Conservation (phyloP, 1,139 yeast genomes). For the Debaryomyces sp. region DNA sequence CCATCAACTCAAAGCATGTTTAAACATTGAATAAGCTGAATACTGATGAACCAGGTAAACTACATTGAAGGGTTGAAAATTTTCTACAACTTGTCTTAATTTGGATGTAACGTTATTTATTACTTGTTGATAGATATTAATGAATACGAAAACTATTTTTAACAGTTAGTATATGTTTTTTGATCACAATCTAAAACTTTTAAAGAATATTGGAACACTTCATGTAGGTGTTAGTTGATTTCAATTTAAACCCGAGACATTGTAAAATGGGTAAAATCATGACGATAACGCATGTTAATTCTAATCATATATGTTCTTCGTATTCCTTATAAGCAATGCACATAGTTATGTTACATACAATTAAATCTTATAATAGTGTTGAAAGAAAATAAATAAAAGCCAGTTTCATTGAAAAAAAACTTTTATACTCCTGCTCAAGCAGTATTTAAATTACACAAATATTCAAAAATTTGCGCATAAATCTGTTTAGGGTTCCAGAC, state of each 20-base stretch:
- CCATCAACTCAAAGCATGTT: neutral
- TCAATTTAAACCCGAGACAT: slow-evolving; percentile 15
- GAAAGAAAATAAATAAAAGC: neutral
- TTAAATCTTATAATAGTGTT: neutral
- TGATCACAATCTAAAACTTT: neutral
- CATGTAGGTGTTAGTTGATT: slow-evolving; percentile 15
- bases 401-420: neutral
- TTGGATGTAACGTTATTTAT: neutral
- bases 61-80: neutral
- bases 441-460: slow-evolving; percentile 1
- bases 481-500: slow-evolving; percentile 1
- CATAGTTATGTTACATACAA: neutral
- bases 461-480: slow-evolving; percentile 5
- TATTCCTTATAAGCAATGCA: neutral
- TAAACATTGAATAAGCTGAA: no score
- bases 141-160: neutral
- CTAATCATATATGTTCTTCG: slow-evolving; percentile 10
- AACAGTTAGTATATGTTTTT: neutral
- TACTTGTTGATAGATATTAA: neutral
- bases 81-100: neutral
- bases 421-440: neutral
- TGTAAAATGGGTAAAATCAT: slow-evolving; percentile 14
- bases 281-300: slow-evolving; percentile 16
- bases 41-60: no score
- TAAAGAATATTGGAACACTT: slow-evolving; percentile 3